phyloP scores from a whole-genome alignment of 106 monocot species.

The Triglochin maritima region DNA sequence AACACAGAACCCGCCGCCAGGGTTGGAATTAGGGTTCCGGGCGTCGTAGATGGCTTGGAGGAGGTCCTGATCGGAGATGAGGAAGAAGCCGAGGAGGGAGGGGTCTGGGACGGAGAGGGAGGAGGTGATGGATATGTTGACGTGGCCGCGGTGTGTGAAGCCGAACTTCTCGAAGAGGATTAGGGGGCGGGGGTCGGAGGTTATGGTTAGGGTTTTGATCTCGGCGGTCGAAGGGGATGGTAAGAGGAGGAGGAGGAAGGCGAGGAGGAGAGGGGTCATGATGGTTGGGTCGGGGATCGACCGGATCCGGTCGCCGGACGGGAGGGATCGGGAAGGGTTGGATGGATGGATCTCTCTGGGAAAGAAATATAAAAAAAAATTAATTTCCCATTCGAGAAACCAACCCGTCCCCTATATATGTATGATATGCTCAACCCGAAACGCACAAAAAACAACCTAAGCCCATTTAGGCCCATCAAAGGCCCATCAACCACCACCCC shows the following conservation, averaged over 20 bases:
- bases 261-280: neutral
- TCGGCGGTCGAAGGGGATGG: constrained; percentile 33
- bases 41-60: constrained; percentile 20
- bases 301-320: no score
- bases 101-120: constrained; percentile 16
- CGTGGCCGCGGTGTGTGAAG: constrained; percentile 34
- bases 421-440: no score
- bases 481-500: no score
- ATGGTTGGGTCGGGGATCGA: no score
- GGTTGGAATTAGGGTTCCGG: constrained; percentile 2
- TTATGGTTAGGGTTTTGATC: constrained; percentile 58
- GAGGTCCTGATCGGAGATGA: constrained; percentile 28
- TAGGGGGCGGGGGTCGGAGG: constrained; percentile 26
- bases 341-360: no score
- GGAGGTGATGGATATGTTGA: constrained; percentile 38
- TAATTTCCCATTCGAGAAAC: no score
- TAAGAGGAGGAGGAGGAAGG: constrained; percentile 16
- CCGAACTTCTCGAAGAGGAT: constrained; percentile 43
- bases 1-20: constrained; percentile 29
- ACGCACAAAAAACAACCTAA: no score
- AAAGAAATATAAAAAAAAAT: no score
- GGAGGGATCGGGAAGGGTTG: no score
- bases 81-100: constrained; percentile 33
- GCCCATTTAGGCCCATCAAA: no score
- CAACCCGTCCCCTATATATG: no score